Evolutionary conservation across 441 rosid species (phyloP).

Genomic region (Aleurites moluccanus): DNA sequence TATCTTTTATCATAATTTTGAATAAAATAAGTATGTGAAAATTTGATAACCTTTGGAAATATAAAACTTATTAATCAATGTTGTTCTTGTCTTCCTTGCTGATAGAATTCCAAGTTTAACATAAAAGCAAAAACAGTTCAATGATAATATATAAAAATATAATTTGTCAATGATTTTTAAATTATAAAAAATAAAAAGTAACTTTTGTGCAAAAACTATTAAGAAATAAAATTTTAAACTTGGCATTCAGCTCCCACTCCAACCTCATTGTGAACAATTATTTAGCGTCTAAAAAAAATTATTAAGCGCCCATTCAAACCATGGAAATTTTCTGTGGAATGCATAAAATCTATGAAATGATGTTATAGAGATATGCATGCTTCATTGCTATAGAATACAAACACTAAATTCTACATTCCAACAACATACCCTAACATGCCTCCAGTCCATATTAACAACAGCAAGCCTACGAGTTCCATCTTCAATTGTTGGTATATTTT

Average conservation of each 20-base stretch:
- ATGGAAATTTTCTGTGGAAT: background rate
- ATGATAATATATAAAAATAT: background rate
- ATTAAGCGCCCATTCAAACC: background rate
- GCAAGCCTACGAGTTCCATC: slow-evolving; percentile 86
- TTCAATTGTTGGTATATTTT: slow-evolving; percentile 53
- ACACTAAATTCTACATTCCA: slow-evolving; percentile 1
- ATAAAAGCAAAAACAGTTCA: background rate
- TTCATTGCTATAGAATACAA: background rate
- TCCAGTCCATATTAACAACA: slow-evolving; percentile 89
- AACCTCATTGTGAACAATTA: background rate
- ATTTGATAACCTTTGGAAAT: background rate
- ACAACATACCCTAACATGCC: slow-evolving; percentile 69
- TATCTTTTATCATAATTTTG: background rate
- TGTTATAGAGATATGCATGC: background rate
- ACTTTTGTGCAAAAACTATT: background rate
- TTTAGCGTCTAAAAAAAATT: background rate
- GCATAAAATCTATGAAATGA: slow-evolving; percentile 8
- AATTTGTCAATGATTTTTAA: background rate
- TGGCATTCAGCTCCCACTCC: background rate
- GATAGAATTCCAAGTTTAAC: background rate
- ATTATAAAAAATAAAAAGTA: background rate
- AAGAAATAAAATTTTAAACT: background rate
- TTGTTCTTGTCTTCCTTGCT: background rate
- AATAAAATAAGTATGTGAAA: background rate
- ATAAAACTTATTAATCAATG: background rate